Evolutionary conservation across 345 rosid species (phyloP).

Genomic region (Toxicodendron radicans): DNA sequence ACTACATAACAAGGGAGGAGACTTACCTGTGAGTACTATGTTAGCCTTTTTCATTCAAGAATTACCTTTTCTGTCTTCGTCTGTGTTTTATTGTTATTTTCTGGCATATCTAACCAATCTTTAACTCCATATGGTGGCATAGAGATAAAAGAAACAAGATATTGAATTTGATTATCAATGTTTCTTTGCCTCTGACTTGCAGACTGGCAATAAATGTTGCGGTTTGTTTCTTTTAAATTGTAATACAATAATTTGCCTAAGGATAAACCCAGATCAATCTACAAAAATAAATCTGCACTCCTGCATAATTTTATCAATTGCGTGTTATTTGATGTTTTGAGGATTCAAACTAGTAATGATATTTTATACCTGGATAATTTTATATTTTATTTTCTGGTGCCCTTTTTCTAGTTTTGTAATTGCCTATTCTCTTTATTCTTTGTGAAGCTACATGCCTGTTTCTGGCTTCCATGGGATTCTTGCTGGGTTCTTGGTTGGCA

Average conservation of each 20-base stretch:
- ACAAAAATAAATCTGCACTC: background rate
- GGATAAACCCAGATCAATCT: slow-evolving; percentile 4
- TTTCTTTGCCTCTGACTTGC: background rate
- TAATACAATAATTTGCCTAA: background rate
- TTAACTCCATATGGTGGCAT: background rate
- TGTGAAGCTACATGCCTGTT: slow-evolving; percentile 83
- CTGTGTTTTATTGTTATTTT: background rate
- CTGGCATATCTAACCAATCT: background rate
- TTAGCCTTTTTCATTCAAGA: slow-evolving; percentile 10
- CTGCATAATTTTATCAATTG: background rate
- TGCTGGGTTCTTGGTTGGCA: slow-evolving; percentile 86
- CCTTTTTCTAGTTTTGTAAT: background rate
- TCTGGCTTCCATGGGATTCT: slow-evolving; percentile 95
- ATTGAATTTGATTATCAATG: background rate
- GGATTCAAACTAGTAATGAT: background rate
- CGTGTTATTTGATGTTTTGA: slow-evolving; percentile 3
- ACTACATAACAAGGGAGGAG: slow-evolving; percentile 78
- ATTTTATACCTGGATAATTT: background rate
- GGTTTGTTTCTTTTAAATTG: background rate
- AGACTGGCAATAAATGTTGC: slow-evolving; percentile 4
- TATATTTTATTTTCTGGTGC: background rate
- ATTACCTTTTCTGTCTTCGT: slow-evolving; percentile 11
- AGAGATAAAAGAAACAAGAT: background rate
- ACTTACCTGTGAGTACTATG: slow-evolving; percentile 72
- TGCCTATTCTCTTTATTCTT: slow-evolving; percentile 28